These are phyloP conservation scores for Neurospora intermedia DNA, from an alignment of 495 filamentous ascomycete species.

Conservation along the genomic window DNA sequence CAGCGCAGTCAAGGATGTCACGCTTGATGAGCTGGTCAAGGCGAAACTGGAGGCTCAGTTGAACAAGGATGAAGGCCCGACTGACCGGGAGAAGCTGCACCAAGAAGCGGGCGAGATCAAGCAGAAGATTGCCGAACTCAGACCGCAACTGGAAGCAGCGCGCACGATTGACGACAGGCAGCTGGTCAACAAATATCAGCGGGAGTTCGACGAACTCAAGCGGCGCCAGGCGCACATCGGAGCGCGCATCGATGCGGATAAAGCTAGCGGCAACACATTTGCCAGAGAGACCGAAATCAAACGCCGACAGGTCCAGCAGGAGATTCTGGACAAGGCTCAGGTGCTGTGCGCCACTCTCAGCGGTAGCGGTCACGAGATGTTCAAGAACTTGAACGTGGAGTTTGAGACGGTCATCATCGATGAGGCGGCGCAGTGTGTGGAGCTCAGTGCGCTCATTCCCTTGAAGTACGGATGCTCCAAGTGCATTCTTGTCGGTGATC, in stretches of 20 bases:
- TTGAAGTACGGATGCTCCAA: slow-evolving; percentile 96
- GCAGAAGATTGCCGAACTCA: slow-evolving; percentile 52
- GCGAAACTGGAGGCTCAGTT: slow-evolving; percentile 47
- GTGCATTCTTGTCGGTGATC: slow-evolving; percentile 94
- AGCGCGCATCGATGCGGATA: slow-evolving; percentile 68
- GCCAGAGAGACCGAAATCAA: slow-evolving; percentile 76
- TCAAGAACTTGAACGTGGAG: slow-evolving; percentile 85
- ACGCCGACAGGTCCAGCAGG: slow-evolving; percentile 74
- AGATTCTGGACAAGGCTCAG: slow-evolving; percentile 80
- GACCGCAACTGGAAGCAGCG: slow-evolving; percentile 60
- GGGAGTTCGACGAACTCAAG: slow-evolving; percentile 69
- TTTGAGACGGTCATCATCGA: slow-evolving; percentile 98
- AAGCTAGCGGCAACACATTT: slow-evolving; percentile 68
- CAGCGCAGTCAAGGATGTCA: slow-evolving; percentile 78
- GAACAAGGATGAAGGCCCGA: slow-evolving; percentile 40
- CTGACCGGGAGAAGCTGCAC: slow-evolving; percentile 66
- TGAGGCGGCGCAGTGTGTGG: slow-evolving; percentile 95
- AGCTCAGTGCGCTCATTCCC: slow-evolving; percentile 91
- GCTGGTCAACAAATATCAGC: slow-evolving; percentile 49
- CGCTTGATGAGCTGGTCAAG: slow-evolving; percentile 83
- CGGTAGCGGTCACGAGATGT: slow-evolving; percentile 95
- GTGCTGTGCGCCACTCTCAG: slow-evolving; percentile 93
- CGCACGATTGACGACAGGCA: slow-evolving; percentile 50
- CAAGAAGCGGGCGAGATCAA: slow-evolving; percentile 72
- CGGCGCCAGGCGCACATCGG: slow-evolving; percentile 63